Evolutionary conservation across 768 basidiomycete species (phyloP).

Genomic region (Tricholoma terreum): DNA sequence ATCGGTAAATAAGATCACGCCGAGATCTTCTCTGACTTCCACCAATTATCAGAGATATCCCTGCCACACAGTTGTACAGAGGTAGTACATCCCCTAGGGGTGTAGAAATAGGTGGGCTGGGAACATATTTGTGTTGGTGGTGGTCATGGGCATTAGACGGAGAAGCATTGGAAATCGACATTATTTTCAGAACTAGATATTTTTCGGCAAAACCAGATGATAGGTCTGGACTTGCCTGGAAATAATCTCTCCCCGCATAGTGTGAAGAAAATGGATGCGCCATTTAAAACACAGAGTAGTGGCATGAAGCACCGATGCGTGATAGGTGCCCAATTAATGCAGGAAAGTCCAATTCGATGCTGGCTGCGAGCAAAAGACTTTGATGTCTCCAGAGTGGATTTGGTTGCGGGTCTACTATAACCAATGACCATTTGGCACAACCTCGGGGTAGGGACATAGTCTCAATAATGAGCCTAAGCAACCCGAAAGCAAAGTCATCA

Average conservation of each 20-base stretch:
- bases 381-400: too few relatives aligned
- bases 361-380: neutral
- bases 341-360: neutral
- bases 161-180: neutral
- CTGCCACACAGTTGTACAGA: too few relatives aligned
- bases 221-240: neutral
- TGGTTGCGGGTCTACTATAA: too few relatives aligned
- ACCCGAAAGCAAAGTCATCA: slow-evolving; percentile 11
- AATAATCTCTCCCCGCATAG: neutral
- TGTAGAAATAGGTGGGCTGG: neutral
- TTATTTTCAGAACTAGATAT: neutral
- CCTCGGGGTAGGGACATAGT: neutral
- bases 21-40: too few relatives aligned
- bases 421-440: too few relatives aligned
- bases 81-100: neutral
- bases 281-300: neutral
- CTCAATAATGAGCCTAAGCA: slow-evolving; percentile 5
- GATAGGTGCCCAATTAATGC: neutral
- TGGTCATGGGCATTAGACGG: neutral
- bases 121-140: neutral
- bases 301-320: neutral
- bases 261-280: neutral
- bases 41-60: too few relatives aligned
- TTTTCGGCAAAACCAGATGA: neutral
- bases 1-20: too few relatives aligned